Conservation (phyloP, 2,329 filamentous ascomycete genomes). For the Neonectria faginata region DNA sequence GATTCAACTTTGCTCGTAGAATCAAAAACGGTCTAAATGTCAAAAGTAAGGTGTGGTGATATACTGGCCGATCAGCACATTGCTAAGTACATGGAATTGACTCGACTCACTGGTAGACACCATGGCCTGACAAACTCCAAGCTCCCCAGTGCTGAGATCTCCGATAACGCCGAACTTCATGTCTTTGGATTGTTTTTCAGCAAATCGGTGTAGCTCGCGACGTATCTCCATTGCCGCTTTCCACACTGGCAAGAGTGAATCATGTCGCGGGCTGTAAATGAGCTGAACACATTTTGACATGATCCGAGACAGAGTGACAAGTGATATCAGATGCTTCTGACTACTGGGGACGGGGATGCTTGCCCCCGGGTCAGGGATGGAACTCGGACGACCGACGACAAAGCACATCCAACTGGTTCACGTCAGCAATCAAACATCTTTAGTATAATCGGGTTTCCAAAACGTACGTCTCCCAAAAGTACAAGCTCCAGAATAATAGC, state of each 20-base stretch:
- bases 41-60: slow-evolving; percentile 56
- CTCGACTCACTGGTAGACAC: slow-evolving; percentile 52
- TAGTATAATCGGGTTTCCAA: not conserved
- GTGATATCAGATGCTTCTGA: slow-evolving; percentile 53
- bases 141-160: slow-evolving; percentile 50
- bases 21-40: slow-evolving; percentile 59
- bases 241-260: slow-evolving; percentile 50
- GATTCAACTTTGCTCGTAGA: slow-evolving; percentile 55
- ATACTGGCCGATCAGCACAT: slow-evolving; percentile 48
- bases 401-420: slow-evolving; percentile 56
- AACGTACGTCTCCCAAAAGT: slow-evolving; percentile 57
- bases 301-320: slow-evolving; percentile 52
- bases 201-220: slow-evolving; percentile 46
- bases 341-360: slow-evolving; percentile 50
- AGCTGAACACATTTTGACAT: slow-evolving; percentile 55
- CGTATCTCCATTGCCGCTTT: slow-evolving; percentile 49
- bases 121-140: slow-evolving; percentile 56
- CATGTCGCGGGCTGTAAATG: slow-evolving; percentile 56
- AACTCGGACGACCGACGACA: slow-evolving; percentile 55
- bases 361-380: slow-evolving; percentile 52
- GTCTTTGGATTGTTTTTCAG: slow-evolving; percentile 46
- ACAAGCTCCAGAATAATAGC: slow-evolving; percentile 52
- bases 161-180: slow-evolving; percentile 52
- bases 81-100: not conserved
- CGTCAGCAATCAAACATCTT: not conserved